Conservation (phyloP, 768 basidiomycete species). For the Naganishia vaughanmartiniae region DNA sequence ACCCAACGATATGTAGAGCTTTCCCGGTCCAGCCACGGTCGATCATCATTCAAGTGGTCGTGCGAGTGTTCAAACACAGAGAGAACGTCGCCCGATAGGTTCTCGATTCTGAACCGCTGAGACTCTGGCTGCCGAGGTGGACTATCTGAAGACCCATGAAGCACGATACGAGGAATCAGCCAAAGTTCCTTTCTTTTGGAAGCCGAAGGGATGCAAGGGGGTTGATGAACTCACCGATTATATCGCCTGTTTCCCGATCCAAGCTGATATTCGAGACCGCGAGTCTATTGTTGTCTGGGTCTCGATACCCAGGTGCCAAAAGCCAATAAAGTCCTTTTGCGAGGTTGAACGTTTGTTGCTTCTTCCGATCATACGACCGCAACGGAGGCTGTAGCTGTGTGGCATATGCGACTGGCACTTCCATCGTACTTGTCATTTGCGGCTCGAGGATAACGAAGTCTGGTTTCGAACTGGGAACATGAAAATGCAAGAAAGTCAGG, state of each 20-base stretch:
- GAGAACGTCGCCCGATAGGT: not conserved
- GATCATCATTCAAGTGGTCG: not conserved
- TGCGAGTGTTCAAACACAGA: not conserved
- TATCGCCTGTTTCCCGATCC: not conserved
- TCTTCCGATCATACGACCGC: not conserved
- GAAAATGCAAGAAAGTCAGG: not conserved
- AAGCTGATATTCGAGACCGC: not conserved
- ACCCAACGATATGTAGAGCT: not conserved
- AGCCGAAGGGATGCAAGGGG: not conserved
- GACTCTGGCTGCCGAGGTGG: not conserved
- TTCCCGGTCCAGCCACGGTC: not conserved
- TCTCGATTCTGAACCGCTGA: not conserved
- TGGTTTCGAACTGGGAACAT: not conserved
- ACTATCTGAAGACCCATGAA: not conserved
- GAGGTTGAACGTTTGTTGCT: not conserved
- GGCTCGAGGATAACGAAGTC: not conserved
- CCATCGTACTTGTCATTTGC: not conserved
- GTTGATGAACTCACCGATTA: not conserved
- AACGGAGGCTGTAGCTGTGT: not conserved
- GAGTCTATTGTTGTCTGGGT: not conserved
- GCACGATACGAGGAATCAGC: not conserved
- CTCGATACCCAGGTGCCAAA: conserved; percentile 9
- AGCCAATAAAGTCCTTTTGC: not conserved
- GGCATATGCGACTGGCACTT: not conserved
- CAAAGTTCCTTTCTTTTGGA: not conserved